A percentile compares a stretch with the other conserved stretches of the same genome.
Evolutionary conservation across 768 basidiomycete species (phyloP).

Genomic region (Rubroboletus satanas): DNA sequence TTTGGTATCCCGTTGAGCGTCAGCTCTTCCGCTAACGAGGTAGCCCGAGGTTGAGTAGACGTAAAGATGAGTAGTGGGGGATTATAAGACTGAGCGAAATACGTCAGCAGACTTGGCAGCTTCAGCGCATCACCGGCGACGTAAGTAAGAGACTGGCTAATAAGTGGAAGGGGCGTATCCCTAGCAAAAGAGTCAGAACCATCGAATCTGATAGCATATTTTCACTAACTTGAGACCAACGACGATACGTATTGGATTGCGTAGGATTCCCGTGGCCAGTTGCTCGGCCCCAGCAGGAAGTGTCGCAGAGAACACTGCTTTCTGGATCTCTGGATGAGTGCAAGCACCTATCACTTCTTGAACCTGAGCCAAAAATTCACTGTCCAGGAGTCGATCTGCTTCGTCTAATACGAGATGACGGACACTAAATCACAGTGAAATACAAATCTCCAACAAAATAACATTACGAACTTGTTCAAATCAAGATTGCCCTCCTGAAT

Average conservation of each 20-base stretch:
- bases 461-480: slow-evolving; percentile 60
- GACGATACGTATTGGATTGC: slow-evolving; percentile 87
- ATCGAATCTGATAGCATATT: not conserved
- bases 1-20: slow-evolving; percentile 72
- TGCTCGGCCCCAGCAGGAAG: slow-evolving; percentile 87
- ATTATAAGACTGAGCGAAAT: slow-evolving; percentile 78
- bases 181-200: slow-evolving; percentile 38
- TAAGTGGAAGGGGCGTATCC: slow-evolving; percentile 91
- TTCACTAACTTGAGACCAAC: slow-evolving; percentile 85
- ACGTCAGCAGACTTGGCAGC: slow-evolving; percentile 77
- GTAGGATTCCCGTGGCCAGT: slow-evolving; percentile 79
- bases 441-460: not conserved
- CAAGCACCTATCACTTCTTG: slow-evolving; percentile 84
- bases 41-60: slow-evolving; percentile 80
- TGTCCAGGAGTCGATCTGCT: slow-evolving; percentile 85
- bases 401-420: slow-evolving; percentile 87
- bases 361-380: slow-evolving; percentile 84
- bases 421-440: slow-evolving; percentile 48
- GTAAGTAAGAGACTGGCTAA: slow-evolving; percentile 83
- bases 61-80: slow-evolving; percentile 93
- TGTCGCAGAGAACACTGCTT: slow-evolving; percentile 92
- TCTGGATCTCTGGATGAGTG: slow-evolving; percentile 64
- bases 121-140: slow-evolving; percentile 95
- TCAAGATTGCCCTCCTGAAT: slow-evolving; percentile 65
- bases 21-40: slow-evolving; percentile 78